Percentiles rank a stretch among this genome's conserved stretches.
These are phyloP conservation scores for Eimeria acervulina DNA, from an alignment of 169 alveolate species.

Conservation along the genomic window DNA sequence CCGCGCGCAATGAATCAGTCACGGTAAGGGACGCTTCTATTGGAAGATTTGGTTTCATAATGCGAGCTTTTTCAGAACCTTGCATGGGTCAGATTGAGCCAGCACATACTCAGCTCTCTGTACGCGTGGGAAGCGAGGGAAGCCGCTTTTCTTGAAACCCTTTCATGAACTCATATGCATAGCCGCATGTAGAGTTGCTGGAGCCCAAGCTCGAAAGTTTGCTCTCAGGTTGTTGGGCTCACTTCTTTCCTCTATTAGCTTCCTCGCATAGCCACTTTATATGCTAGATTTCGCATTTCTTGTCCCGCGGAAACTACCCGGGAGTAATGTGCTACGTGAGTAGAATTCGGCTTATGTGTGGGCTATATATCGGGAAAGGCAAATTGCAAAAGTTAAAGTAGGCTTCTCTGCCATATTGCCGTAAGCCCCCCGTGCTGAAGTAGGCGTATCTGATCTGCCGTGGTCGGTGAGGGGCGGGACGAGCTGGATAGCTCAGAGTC, in stretches of 20 bases:
- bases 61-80: neutral
- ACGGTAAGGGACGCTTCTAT: neutral
- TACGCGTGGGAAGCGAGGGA: neutral
- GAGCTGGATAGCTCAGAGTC: neutral
- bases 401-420: neutral
- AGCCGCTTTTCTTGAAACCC: neutral
- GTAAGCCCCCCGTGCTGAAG: neutral
- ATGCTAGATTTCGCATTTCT: neutral
- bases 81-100: neutral
- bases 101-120: neutral
- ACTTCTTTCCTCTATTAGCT: neutral
- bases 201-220: neutral
- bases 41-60: neutral
- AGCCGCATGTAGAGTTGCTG: neutral
- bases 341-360: neutral
- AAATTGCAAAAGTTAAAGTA: neutral
- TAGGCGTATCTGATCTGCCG: neutral
- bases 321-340: neutral
- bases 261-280: neutral
- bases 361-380: neutral
- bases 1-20: neutral
- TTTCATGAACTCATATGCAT: neutral
- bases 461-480: neutral
- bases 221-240: neutral
- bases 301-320: neutral